Percentiles rank a stretch among this genome's conserved stretches.
Evolutionary conservation across 257 asterid species (phyloP).

Genomic region (Nicotiana obtusifolia): DNA sequence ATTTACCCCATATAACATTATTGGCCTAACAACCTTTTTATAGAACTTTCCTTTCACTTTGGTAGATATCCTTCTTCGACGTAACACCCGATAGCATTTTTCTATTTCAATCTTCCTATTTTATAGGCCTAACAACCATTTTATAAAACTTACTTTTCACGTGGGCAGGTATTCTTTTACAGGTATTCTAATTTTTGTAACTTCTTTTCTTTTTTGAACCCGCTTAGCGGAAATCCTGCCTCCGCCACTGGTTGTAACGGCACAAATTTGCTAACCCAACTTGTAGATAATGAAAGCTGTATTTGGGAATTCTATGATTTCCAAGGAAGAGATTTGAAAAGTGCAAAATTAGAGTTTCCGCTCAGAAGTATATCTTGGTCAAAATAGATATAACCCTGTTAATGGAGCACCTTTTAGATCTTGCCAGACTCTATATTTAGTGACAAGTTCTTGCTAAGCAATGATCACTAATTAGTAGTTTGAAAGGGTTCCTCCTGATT

Average conservation of each 20-base stretch:
- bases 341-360: neutral
- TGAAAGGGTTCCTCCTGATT: neutral
- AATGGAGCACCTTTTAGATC: slow-evolving; percentile 1
- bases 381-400: neutral
- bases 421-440: neutral
- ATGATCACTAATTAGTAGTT: neutral
- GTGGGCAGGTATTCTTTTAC: neutral
- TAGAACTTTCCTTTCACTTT: neutral
- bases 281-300: neutral
- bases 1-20: neutral
- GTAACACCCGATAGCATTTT: neutral
- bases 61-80: neutral
- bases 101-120: neutral
- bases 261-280: neutral
- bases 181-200: no score
- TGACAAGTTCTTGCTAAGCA: neutral
- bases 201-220: no score
- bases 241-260: no score
- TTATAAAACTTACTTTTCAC: neutral
- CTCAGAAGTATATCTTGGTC: neutral
- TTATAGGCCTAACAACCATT: neutral
- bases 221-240: no score
- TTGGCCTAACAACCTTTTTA: neutral
- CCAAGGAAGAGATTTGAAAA: neutral
- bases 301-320: neutral